Evolutionary conservation across 176 grass and related monocot species (phyloP), one percentile per base, ranked within the genome.

Genomic region (Musa troglodytarum): DNA sequence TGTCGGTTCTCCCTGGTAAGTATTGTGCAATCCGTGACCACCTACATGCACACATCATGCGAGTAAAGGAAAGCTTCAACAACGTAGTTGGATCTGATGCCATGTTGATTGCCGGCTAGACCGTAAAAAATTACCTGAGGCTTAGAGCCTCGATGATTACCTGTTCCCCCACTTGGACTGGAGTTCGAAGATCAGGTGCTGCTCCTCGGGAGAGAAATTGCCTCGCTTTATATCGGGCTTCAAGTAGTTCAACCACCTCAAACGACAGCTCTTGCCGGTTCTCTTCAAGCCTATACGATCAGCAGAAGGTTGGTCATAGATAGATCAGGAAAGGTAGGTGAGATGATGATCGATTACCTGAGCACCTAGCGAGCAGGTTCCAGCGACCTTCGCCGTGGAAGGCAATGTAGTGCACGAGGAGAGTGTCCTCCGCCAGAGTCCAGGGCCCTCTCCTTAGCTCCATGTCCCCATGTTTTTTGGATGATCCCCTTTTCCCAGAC

Each of bases 261-360:
- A 21, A 50, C 68, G 68, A 49, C 68, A 70, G 68, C 68, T 70
- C 68, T 70, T 70, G 8, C 68, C 68, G 14, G 68, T 70, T 70
- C 68, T 70, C 68, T 50, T 70, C 68, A 70, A 21, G 1, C 68
- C 68, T 70, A 70, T 19, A 70, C 34, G 34, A 43, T 4, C 34
- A 0, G 34, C 34, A 43, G 34, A 43, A 43, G 34, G 34, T 43
- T 43, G 6, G 34, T 6, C 34, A 5, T 43, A 43, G 34, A 5
- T 43, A 6, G 34, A 43, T 43, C 34, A 43, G 4, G 34, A 43
- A 43, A 43, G 34, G 4, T 43, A 43, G 34, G 34, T 43, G 34
- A 62, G 58, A 20, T 1, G 8, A 43, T 43, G 19, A 9, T 8
- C 8, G 34, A 62, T 62, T 9, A 69, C 67, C 67, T 50, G 67